Base-by-base conservation (phyloP, 495 filamentous ascomycete species). In the Daldinia decipiens region DNA sequence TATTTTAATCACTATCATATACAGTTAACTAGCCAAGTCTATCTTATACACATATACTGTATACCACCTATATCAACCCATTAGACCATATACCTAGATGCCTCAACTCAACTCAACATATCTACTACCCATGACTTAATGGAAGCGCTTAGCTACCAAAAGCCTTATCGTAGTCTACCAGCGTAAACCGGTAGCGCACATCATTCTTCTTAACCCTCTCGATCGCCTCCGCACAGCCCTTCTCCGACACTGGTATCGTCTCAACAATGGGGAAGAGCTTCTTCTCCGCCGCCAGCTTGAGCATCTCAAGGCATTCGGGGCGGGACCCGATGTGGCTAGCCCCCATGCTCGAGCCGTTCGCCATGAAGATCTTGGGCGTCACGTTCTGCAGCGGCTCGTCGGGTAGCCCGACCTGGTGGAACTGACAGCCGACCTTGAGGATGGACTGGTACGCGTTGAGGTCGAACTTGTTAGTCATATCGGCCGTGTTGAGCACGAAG, bases 221-320 rank as follows among this genome's bases (percentile, higher is more conserved):
- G 24, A 94, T 90, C 1, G 87, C 92, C 82, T 93, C 84, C 77
- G 88, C 89, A 68, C 91, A 90, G 0, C 89, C 92, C 68, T 87
- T 84, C 78, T 89, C 89, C 6, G 85, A 83, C 54, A 94, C 85
- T n/a, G 88, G 79, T 26, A 94, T 79, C 74, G 86, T 88, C 83
- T 94, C 85, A 26, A 94, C 89, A 84, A 85, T 86, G 13, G 88
- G 86, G 77, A 87, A 87, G 36, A 95, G 79, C n/a, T 87, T 85
- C 87, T 91, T 90, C 75, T 94, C 90, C 5, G 86, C 87, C 3
- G 90, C 91, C 64, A 94, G 74, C 81, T 92, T 85, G 77, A 94
- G 75, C 92, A 95, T 94, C 31, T 80, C 83, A 52, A 90, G 68
- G 84, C 90, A 91, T 86, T 94, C 92, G 26, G 84, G 81, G 9